phyloP scores from a whole-genome alignment of 768 basidiomycete genomes.

The Kwoniella sp. region DNA sequence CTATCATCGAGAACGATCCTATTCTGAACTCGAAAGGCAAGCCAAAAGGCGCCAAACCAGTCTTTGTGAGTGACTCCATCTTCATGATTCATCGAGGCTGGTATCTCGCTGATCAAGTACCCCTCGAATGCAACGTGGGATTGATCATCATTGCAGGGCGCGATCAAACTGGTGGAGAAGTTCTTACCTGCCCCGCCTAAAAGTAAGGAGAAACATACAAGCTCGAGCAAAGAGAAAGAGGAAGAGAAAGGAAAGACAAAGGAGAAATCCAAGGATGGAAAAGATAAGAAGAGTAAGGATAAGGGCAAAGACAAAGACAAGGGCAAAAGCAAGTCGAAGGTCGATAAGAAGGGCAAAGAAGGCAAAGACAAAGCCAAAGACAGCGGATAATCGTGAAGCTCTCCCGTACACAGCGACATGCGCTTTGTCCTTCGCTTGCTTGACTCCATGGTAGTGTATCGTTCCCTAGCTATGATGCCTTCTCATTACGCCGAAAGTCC shows the following conservation, averaged over 20 bases:
- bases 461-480: no score
- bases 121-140: no score
- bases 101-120: no score
- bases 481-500: no score
- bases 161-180: conserved; percentile 31
- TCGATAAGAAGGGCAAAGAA: background rate
- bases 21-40: conserved; percentile 16
- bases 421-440: no score
- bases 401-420: no score
- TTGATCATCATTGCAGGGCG: no score
- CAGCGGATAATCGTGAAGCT: no score
- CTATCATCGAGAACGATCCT: conserved; percentile 13
- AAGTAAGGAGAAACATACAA: conserved; percentile 6
- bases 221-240: conserved; percentile 8
- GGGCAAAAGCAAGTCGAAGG: conserved; percentile 3
- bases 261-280: background rate
- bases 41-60: conserved; percentile 24
- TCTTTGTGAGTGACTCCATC: conserved; percentile 30
- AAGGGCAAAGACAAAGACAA: conserved; percentile 18
- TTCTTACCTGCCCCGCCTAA: conserved; percentile 28
- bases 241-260: conserved; percentile 10
- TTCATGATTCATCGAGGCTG: no score
- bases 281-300: conserved; percentile 17
- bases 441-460: no score
- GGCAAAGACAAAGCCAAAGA: no score